A percentile compares a stretch with the other conserved stretches of the same genome.
These are phyloP conservation scores for Umbelopsis sp. DNA, from an alignment of 192 early-diverging fungal species.

Conservation along the genomic window DNA sequence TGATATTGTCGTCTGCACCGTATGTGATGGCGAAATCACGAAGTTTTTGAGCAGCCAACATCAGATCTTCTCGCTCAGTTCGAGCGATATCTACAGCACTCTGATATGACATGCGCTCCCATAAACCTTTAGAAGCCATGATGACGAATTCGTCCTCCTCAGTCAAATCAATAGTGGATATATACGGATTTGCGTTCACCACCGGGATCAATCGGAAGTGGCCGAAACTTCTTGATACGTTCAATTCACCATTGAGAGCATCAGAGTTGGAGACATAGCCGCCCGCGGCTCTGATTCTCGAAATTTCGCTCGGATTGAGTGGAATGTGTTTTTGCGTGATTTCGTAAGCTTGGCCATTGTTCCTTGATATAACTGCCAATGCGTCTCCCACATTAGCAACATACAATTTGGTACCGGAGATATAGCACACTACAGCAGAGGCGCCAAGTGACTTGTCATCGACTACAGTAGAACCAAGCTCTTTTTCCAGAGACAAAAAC, in stretches of 20 bases:
- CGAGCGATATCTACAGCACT: slow-evolving; percentile 86
- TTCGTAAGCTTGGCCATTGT: slow-evolving; percentile 66
- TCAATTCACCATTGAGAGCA: slow-evolving; percentile 73
- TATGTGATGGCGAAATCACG: slow-evolving; percentile 87
- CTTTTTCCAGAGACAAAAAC: slow-evolving; percentile 82
- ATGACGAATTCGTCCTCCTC: slow-evolving; percentile 84
- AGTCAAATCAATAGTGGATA: slow-evolving; percentile 69
- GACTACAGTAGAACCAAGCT: slow-evolving; percentile 56
- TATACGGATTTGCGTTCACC: slow-evolving; percentile 85
- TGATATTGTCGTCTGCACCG: slow-evolving; percentile 72
- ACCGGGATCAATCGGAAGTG: slow-evolving; percentile 82
- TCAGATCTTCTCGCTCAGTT: slow-evolving; percentile 73
- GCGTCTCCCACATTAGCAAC: slow-evolving; percentile 89
- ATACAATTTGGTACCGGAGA: slow-evolving; percentile 76
- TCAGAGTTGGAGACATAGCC: slow-evolving; percentile 79
- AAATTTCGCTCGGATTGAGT: slow-evolving; percentile 66
- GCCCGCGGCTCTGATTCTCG: slow-evolving; percentile 77
- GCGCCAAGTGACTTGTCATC: slow-evolving; percentile 56
- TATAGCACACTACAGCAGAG: slow-evolving; percentile 79
- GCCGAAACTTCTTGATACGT: slow-evolving; percentile 82
- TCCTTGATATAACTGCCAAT: slow-evolving; percentile 72
- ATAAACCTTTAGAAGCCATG: slow-evolving; percentile 73
- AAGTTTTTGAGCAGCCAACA: slow-evolving; percentile 78
- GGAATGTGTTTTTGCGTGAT: slow-evolving; percentile 76
- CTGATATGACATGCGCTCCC: slow-evolving; percentile 79